These are phyloP conservation scores for Candida alai DNA, from an alignment of 805 yeast genomes.

Conservation along the genomic window DNA sequence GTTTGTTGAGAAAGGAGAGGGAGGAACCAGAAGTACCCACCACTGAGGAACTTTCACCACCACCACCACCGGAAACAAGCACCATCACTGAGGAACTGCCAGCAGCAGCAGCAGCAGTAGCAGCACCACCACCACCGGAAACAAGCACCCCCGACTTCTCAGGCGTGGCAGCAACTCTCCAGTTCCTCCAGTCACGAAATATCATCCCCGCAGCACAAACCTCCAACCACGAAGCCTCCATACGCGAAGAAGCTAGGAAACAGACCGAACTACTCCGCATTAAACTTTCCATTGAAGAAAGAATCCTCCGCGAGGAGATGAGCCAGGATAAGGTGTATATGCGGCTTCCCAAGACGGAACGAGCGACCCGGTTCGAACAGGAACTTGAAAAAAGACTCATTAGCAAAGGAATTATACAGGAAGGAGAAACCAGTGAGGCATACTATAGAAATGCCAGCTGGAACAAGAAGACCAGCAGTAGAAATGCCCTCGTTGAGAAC, in stretches of 20 bases:
- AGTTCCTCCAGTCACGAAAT: constrained; percentile 22
- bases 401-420: constrained; percentile 21
- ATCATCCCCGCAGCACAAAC: constrained; percentile 12
- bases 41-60: not conserved
- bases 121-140: not conserved
- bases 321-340: constrained; percentile 21
- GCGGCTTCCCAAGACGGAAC: constrained; percentile 25
- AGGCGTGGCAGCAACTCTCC: constrained; percentile 26
- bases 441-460: not conserved
- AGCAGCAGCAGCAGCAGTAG: not conserved
- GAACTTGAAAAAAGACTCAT: constrained; percentile 27
- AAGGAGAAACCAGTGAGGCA: not conserved
- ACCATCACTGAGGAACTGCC: not conserved
- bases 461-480: constrained; percentile 4
- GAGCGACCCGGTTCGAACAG: constrained; percentile 21
- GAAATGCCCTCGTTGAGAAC: constrained; percentile 8
- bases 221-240: constrained; percentile 11
- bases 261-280: constrained; percentile 28
- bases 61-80: not conserved
- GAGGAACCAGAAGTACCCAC: not conserved
- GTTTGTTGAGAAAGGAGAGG: constrained; percentile 1
- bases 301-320: constrained; percentile 28
- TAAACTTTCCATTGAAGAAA: constrained; percentile 29
- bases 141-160: constrained; percentile 13
- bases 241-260: constrained; percentile 21